A percentile compares a stretch with the other conserved stretches of the same genome.
These are phyloP conservation scores for Pezicula rhizophila DNA, from an alignment of 2,329 filamentous ascomycete species.

Conservation along the genomic window DNA sequence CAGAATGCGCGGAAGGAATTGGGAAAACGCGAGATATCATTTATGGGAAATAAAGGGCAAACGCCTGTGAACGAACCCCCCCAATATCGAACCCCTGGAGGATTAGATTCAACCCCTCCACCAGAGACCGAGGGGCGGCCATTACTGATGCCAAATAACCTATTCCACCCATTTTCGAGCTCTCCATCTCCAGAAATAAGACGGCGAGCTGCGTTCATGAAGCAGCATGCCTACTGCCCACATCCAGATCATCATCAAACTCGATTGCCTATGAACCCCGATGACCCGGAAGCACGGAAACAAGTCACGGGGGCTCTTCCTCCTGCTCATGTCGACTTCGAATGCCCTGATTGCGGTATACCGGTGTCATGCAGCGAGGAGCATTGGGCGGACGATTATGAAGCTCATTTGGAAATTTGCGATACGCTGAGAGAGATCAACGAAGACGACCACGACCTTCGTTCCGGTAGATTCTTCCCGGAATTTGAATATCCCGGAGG, in stretches of 20 bases:
- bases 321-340: constrained; percentile 81
- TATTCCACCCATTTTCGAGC: constrained; percentile 87
- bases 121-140: constrained; percentile 19
- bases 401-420: constrained; percentile 85
- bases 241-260: constrained; percentile 82
- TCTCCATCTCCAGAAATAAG: constrained; percentile 88
- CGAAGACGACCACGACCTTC: constrained; percentile 93
- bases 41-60: constrained; percentile 16
- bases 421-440: constrained; percentile 90
- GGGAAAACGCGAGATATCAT: constrained; percentile 17
- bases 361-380: constrained; percentile 90
- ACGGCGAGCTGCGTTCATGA: constrained; percentile 82
- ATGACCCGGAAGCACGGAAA: constrained; percentile 58
- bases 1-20: constrained; percentile 6
- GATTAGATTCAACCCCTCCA: constrained; percentile 10
- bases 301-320: constrained; percentile 49
- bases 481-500: constrained; percentile 88
- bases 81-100: constrained; percentile 17
- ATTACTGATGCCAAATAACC: constrained; percentile 56
- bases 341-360: constrained; percentile 93
- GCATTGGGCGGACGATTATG: constrained; percentile 95
- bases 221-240: constrained; percentile 87
- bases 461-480: constrained; percentile 83
- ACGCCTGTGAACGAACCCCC: constrained; percentile 19
- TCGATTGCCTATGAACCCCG: constrained; percentile 56